These are phyloP conservation scores for Alternaria arborescens DNA, from an alignment of 2,329 filamentous ascomycete species.

Conservation along the genomic window DNA sequence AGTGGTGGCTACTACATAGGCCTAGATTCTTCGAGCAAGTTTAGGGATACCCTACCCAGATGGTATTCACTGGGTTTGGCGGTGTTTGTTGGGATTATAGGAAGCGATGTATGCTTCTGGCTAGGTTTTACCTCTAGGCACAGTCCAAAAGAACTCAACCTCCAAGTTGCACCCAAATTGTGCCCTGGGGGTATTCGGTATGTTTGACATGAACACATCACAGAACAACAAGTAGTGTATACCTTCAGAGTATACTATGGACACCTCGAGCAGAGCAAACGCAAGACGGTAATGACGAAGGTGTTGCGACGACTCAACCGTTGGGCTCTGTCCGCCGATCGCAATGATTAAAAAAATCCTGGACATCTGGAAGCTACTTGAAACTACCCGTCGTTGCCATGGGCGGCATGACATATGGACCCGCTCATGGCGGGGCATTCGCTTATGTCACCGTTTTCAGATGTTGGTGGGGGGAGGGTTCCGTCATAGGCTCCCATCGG, in stretches of 20 bases:
- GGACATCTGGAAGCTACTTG: constrained; percentile 18
- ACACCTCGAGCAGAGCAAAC: neutral
- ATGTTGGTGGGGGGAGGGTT: constrained; percentile 23
- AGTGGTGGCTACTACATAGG: neutral
- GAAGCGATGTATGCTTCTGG: neutral
- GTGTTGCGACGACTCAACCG: neutral
- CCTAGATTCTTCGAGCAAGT: neutral
- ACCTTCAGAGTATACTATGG: neutral
- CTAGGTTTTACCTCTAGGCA: too few species aligned
- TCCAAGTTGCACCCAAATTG: neutral
- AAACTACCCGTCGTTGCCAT: constrained; percentile 14
- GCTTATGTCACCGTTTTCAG: constrained; percentile 21
- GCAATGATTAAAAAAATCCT: constrained; percentile 1
- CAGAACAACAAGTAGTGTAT: neutral
- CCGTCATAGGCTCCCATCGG: constrained; percentile 19
- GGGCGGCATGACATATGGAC: constrained; percentile 12
- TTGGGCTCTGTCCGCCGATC: neutral
- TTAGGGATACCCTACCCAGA: too few species aligned
- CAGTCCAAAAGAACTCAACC: neutral
- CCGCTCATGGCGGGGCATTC: constrained; percentile 23
- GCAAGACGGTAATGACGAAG: neutral
- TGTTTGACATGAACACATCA: neutral
- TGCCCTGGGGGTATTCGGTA: neutral
- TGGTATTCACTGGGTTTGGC: neutral
- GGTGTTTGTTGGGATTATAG: neutral